Evolutionary conservation across 257 asterid genomes (phyloP), one percentile per base, ranked within the genome.

Genomic region (Agastache rugosa): DNA sequence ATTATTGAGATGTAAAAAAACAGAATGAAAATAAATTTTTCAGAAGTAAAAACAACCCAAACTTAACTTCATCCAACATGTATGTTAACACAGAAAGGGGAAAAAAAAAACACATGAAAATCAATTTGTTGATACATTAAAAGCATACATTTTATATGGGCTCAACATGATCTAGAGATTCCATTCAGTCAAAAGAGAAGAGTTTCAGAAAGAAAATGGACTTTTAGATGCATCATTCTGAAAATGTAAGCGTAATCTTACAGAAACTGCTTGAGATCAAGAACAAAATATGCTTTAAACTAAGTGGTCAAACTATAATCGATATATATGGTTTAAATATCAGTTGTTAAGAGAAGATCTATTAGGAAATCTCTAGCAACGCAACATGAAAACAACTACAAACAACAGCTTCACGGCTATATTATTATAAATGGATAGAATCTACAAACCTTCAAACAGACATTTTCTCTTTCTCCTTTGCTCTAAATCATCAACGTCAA

Each of bases 401-500:
- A 22, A 1, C 11, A 47, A 20, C 41, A 23, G 69, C 60, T 61
- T 45, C 39, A 34, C 14, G 23, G 56, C 16, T 19, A 17, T 7
- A 9, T 15, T 7, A 9, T 15, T 8, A 27, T 35, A 31, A 59
- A 12, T 11, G 31, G 10, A 63, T 22, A 31, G 31, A 63, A 8
- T 50, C 59, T 22, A 45, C 81, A 47, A 75, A 84, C 94, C 92
- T 78, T 80, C 84, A 72, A 70, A 74, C 63, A 75, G 79, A 65
- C 69, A 71, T 55, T 69, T 87, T 67, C 92, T 85, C 77, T 87
- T 89, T 72, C 80, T 78, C 8, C 81, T 74, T 67, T 67, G 76
- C 62, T 63, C 80, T 3, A 68, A 41, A 20, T 59, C 44, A 62
- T 69, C 80, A 16, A 65, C 8, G 35, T 75, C 41, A 11, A 69